Evolutionary conservation across 345 rosid genomes (phyloP), one percentile per base, ranked within the genome.

Genomic region (Gossypium longicalyx): DNA sequence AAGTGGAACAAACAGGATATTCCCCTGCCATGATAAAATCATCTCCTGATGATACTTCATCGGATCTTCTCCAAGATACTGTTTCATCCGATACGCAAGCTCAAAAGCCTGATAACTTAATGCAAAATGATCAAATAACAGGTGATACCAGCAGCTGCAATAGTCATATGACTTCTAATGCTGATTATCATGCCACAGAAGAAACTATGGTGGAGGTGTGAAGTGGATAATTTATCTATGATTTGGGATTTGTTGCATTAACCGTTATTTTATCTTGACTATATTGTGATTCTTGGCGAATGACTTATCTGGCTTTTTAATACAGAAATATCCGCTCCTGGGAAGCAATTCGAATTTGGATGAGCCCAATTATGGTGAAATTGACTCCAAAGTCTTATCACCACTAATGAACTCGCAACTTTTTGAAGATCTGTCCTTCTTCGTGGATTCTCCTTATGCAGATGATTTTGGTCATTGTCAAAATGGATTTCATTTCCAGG

Each of bases 391-490:
- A 83, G 52, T 87, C 25, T 81, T 87, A 80, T 78, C 87, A 49
- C 90, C 87, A 49, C 89, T 92, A 17, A 44, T 77, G 70, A 87
- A 67, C 69, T 64, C 85, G 1, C 81, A 80, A 41, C 44, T 81
- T 72, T 67, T 71, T 47, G 80, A 81, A 59, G 90, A 81, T 51
- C 76, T 83, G 71, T 53, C 81, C 7, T 52, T 74, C 5, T 78
- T 69, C 73, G 70, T 88, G 75, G 88, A 80, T 81, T 85, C 94
- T 1, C 91, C 87, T 72, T 91, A 80, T 76, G 85, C 84, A 25
- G 81, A 82, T 81, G 95, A 94, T 79, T 91, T 94, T 77, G 97
- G 97, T 78, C 84, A 83, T 79, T 77, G 71, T 75, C 77, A 77
- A 64, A 83, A 71, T 43, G 90, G 87, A 48, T 52, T 83, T 67